A percentile compares a stretch with the other conserved stretches of the same genome.
These are phyloP conservation scores for Conringia planisiliqua DNA, from an alignment of 345 rosid species.

Conservation along the genomic window DNA sequence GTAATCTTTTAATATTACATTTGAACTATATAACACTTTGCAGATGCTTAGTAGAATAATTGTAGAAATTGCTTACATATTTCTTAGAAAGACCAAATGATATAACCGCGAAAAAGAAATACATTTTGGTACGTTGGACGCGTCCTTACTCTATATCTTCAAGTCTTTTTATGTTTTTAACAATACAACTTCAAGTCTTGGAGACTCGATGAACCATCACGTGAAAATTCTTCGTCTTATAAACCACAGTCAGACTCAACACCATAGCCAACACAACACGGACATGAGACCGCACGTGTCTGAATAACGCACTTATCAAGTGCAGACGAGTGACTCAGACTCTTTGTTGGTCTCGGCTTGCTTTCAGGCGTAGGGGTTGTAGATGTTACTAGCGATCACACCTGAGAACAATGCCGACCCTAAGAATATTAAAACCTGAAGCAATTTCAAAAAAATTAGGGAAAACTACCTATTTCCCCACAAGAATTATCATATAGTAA, in stretches of 20 bases:
- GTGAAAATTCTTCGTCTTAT: constrained; percentile 56
- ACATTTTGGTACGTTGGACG: neutral
- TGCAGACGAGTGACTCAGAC: constrained; percentile 35
- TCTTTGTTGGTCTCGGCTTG: too few species aligned
- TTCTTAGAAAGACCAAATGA: neutral
- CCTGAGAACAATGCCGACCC: too few species aligned
- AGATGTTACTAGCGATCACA: too few species aligned
- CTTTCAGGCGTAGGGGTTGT: too few species aligned
- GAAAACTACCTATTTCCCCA: too few species aligned
- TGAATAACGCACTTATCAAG: constrained; percentile 55
- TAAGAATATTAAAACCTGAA: too few species aligned
- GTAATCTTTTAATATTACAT: neutral
- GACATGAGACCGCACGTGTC: constrained; percentile 56
- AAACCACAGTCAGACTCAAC: constrained; percentile 54
- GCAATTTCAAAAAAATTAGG: too few species aligned
- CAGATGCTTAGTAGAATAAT: neutral
- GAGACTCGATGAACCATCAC: constrained; percentile 45
- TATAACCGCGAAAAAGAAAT: neutral
- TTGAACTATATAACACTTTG: neutral
- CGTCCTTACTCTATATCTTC: too few species aligned
- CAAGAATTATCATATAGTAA: too few species aligned
- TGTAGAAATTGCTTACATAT: too few species aligned
- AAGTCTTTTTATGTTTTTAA: too few species aligned
- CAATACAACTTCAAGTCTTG: constrained; percentile 24
- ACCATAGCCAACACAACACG: constrained; percentile 50